A percentile compares a stretch with the other conserved stretches of the same genome.
Conservation (phyloP, 1,284 basidiomycete species). For the Moesziomyces sp. region DNA sequence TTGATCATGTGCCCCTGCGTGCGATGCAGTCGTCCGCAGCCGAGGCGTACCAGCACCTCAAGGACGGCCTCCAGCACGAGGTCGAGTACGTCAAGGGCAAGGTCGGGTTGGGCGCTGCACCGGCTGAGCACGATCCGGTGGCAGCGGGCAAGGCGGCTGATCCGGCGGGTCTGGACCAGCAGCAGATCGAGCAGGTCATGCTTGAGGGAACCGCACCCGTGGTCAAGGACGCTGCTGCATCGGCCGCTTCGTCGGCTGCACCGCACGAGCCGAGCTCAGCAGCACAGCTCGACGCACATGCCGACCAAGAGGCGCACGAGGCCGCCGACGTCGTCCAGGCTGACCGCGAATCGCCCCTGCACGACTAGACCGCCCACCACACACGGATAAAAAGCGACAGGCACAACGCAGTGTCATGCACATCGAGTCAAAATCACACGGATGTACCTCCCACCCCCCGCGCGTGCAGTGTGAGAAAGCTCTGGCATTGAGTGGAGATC, state of each 20-base stretch:
- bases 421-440: too few relatives aligned
- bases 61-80: conserved; percentile 34
- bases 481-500: too few relatives aligned
- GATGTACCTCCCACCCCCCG: too few relatives aligned
- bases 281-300: conserved; percentile 28
- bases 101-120: conserved; percentile 13
- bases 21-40: conserved; percentile 34
- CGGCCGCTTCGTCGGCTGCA: neutral
- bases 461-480: too few relatives aligned
- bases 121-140: conserved; percentile 11
- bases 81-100: conserved; percentile 29
- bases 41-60: conserved; percentile 23
- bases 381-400: too few relatives aligned
- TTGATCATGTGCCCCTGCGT: conserved; percentile 34
- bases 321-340: conserved; percentile 36
- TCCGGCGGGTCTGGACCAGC: conserved; percentile 51
- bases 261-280: conserved; percentile 14
- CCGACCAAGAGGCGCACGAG: conserved; percentile 45
- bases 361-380: neutral
- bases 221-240: conserved; percentile 2
- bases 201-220: conserved; percentile 50
- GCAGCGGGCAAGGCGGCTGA: conserved; percentile 23
- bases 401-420: too few relatives aligned
- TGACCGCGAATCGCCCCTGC: conserved; percentile 8
- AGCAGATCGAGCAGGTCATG: conserved; percentile 54